Evolutionary conservation across 2,329 filamentous ascomycete species (phyloP).

Genomic region (Clarireedia homoeocarpa): DNA sequence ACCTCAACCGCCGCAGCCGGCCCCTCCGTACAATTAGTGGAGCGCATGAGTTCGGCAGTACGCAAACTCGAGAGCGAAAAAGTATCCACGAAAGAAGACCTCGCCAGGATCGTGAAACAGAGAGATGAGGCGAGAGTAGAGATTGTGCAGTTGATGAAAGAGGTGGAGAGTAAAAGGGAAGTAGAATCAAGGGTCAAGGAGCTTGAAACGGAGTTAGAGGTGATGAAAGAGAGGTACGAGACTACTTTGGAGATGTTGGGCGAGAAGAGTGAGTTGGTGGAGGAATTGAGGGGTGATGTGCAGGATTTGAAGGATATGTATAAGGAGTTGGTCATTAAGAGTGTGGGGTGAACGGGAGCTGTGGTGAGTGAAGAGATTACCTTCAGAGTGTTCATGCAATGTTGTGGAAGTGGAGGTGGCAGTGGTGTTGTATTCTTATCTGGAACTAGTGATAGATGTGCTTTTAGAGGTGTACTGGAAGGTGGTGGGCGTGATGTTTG

Average conservation of each 20-base stretch:
- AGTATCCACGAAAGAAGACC: slow-evolving; percentile 79
- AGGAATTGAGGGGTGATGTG: slow-evolving; percentile 84
- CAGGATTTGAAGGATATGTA: slow-evolving; percentile 95
- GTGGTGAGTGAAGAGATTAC: too few relatives aligned
- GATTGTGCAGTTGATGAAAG: slow-evolving; percentile 84
- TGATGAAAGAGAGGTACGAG: slow-evolving; percentile 72
- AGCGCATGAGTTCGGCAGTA: slow-evolving; percentile 90
- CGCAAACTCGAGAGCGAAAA: slow-evolving; percentile 88
- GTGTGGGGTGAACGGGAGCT: background rate
- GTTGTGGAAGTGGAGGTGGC: too few relatives aligned
- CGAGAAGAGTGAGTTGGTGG: slow-evolving; percentile 92
- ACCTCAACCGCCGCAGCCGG: slow-evolving; percentile 86
- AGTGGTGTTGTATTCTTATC: too few relatives aligned
- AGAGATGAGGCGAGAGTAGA: slow-evolving; percentile 87
- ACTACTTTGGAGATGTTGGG: slow-evolving; percentile 91
- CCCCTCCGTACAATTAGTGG: slow-evolving; percentile 88
- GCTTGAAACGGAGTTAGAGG: slow-evolving; percentile 60
- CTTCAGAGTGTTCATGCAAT: too few relatives aligned
- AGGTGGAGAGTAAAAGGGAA: slow-evolving; percentile 63
- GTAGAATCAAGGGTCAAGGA: slow-evolving; percentile 52
- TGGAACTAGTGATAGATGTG: too few relatives aligned
- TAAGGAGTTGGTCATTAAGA: slow-evolving; percentile 61
- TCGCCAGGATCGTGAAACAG: slow-evolving; percentile 71
- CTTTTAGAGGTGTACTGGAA: too few relatives aligned
- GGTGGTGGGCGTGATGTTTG: too few relatives aligned